Evolutionary conservation across 495 filamentous ascomycete genomes (phyloP), one percentile per base, ranked within the genome.

Genomic region (Xylaria bambusicola): DNA sequence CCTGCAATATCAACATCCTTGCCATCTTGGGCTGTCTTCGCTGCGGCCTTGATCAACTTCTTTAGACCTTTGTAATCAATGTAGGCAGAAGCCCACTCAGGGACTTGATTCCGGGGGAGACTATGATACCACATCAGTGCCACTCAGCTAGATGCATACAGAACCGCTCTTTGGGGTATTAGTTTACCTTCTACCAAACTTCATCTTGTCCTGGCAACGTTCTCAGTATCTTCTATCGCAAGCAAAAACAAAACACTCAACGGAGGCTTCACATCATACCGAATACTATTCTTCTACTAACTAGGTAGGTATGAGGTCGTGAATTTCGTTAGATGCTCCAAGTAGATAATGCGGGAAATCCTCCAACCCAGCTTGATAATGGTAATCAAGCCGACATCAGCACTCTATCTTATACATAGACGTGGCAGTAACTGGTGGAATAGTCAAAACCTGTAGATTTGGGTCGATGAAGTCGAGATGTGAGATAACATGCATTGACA

Each of bases 51-150:
- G 73, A 98, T 91, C 44, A 96, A 82, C 79, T 94, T 93, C 77
- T 98, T 98, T 68, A 98, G 76, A 36, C 87, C 84, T 72, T 97
- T 98, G 80, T 98, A 98, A 71, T 96, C 88, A 77, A 98, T 96
- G 68, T 98, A 98, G 17, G 82, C 86, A 33, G 86, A 75, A 56
- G 93, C 89, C 93, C 93, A 98, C 75, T 98, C 94, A 10, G 94
- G 94, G 56, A 98, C 94, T 69, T 97, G 92, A 70, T 97, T 96
- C 40, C 93, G 88, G 12, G 92, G 80, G 51, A 98, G 82, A 77
- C 87, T 92, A 69, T 42, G 29, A n/a, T 29, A 2, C 20, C 20
- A 24, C 9, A 45, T 59, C 1, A 60, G 57, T 31, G 65, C 20
- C 13, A 23, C 20, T 51, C 18, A 41, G 36, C 45, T 9, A 40